Conservation (phyloP, 495 filamentous ascomycete species). For the Lepidopterella palustris region DNA sequence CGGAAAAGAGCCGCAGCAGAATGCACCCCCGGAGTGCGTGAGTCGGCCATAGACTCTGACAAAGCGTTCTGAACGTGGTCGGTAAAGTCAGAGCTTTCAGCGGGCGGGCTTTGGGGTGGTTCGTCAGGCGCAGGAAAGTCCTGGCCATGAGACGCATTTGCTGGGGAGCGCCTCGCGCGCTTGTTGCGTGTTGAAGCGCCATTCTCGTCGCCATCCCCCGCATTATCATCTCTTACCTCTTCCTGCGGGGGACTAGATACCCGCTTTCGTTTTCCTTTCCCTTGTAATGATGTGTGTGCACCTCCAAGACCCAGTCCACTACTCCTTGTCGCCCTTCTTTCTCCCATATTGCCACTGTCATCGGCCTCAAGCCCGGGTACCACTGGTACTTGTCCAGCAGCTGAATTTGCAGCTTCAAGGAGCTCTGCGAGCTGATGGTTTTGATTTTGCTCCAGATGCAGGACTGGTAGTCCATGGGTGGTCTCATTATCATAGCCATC, state of each 20-base stretch:
- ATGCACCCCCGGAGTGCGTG: constrained; percentile 49
- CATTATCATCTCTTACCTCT: background rate
- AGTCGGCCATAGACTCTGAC: constrained; percentile 38
- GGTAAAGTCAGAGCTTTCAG: constrained; percentile 1
- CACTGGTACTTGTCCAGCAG: constrained; percentile 41
- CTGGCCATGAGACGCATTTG: constrained; percentile 7
- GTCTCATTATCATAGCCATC: constrained; percentile 1
- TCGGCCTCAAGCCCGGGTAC: background rate
- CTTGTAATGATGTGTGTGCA: background rate
- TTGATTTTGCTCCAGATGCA: constrained; percentile 21
- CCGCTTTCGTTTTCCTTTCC: constrained; percentile 5
- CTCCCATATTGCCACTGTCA: background rate
- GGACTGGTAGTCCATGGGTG: background rate
- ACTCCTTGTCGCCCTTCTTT: background rate
- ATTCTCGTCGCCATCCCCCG: background rate
- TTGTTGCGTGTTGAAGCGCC: constrained; percentile 3
- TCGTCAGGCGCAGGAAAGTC: constrained; percentile 5
- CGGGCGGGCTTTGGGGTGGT: background rate
- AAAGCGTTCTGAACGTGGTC: constrained; percentile 34
- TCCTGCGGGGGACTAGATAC: constrained; percentile 7
- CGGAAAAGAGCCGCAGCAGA: constrained; percentile 55
- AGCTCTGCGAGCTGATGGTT: constrained; percentile 46
- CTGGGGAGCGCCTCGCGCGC: constrained; percentile 3
- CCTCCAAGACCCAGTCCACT: background rate
- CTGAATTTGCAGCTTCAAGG: constrained; percentile 48